These are phyloP conservation scores for Erigeron philadelphicus DNA, from an alignment of 140 eudicot genomes.

Conservation along the genomic window DNA sequence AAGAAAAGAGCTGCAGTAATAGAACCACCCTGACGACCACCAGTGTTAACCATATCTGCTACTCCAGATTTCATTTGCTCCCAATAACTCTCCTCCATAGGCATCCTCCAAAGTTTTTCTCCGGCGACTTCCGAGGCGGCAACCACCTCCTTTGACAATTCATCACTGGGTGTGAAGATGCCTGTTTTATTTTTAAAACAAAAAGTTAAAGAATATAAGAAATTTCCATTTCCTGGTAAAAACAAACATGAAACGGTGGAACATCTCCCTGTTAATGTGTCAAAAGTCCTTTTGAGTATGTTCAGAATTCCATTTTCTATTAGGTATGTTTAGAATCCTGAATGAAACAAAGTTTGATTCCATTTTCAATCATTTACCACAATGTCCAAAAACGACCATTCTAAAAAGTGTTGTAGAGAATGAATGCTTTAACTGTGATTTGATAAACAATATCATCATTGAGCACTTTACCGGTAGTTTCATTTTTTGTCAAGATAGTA, in stretches of 20 bases:
- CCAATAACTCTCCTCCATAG: conserved; percentile 67
- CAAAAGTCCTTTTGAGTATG: conserved; percentile 3
- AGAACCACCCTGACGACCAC: conserved; percentile 62
- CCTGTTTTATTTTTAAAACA: conserved; percentile 37
- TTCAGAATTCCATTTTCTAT: not conserved
- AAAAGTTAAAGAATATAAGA: not conserved
- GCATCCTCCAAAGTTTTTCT: conserved; percentile 56
- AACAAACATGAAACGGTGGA: not conserved
- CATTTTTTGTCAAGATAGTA: not conserved
- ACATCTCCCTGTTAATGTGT: conserved; percentile 1
- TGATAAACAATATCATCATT: too few species aligned
- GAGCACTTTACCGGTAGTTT: not conserved
- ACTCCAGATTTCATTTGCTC: conserved; percentile 95
- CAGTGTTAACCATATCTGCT: conserved; percentile 74
- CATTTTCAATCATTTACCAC: not conserved
- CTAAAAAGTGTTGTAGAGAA: not conserved
- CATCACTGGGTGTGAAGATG: conserved; percentile 81
- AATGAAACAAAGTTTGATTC: conserved; percentile 1
- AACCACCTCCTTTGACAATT: conserved; percentile 72
- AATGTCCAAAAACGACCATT: not conserved
- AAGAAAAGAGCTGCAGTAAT: conserved; percentile 72
- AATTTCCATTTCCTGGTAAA: not conserved
- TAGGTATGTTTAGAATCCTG: not conserved
- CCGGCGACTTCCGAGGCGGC: conserved; percentile 77
- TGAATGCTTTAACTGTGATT: not conserved